phyloP scores from a whole-genome alignment of 805 yeast genomes.

The Teunomyces aglyptinius region DNA sequence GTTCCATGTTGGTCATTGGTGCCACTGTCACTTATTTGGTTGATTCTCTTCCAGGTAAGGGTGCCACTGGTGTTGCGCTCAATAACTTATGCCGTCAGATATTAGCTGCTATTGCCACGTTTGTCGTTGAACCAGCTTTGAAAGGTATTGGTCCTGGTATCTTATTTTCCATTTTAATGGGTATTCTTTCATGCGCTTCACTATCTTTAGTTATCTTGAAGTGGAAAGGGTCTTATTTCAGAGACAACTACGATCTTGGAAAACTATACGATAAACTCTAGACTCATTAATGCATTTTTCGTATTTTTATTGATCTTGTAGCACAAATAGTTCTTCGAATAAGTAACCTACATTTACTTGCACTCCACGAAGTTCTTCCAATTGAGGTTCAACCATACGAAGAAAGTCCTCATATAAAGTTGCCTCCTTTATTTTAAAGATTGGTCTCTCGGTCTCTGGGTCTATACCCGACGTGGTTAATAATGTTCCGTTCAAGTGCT shows the following conservation, averaged over 20 bases:
- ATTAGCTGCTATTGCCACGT: conserved; percentile 74
- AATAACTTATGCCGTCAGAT: conserved; percentile 73
- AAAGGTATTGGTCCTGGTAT: conserved; percentile 70
- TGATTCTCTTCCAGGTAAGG: conserved; percentile 81
- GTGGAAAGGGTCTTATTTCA: conserved; percentile 55
- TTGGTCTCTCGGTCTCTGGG: conserved; percentile 23
- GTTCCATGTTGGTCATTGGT: conserved; percentile 81
- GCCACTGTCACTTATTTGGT: conserved; percentile 77
- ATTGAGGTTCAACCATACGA: conserved; percentile 54
- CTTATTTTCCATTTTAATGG: conserved; percentile 63
- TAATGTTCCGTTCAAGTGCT: conserved; percentile 65
- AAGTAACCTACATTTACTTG: conserved; percentile 77
- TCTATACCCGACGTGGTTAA: conserved; percentile 38
- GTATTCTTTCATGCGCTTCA: conserved; percentile 48
- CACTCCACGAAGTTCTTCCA: conserved; percentile 55
- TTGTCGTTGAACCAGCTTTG: conserved; percentile 69
- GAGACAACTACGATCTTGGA: conserved; percentile 61
- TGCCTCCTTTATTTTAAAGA: conserved; percentile 32
- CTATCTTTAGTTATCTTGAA: conserved; percentile 47
- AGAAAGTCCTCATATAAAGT: conserved; percentile 45
- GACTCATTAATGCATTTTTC: conserved; percentile 1
- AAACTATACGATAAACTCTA: conserved; percentile 52
- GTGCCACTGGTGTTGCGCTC: conserved; percentile 85
- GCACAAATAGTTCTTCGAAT: conserved; percentile 42
- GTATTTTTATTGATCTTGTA: conserved; percentile 4